These are phyloP conservation scores for Penicillium dipodomyicola DNA, from an alignment of 495 filamentous ascomycete species.

Conservation along the genomic window DNA sequence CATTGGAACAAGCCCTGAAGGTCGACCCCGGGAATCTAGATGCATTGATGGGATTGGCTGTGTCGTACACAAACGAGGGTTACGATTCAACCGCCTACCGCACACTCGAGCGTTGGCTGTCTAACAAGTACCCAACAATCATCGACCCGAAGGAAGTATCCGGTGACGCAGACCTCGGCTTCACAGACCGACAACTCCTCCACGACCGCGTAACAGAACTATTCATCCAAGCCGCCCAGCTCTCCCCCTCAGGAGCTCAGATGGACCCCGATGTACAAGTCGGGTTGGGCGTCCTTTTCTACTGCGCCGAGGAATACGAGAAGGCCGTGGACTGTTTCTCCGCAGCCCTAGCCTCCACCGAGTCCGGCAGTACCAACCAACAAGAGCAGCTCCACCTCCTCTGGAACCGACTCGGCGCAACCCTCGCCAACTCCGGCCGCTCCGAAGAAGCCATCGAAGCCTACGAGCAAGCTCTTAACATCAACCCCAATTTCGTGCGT, in stretches of 20 bases:
- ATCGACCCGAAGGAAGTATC: constrained; percentile 66
- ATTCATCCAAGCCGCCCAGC: constrained; percentile 88
- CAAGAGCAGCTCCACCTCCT: constrained; percentile 80
- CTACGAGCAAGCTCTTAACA: constrained; percentile 84
- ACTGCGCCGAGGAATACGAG: constrained; percentile 94
- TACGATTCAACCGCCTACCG: constrained; percentile 97
- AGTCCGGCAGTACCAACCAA: constrained; percentile 73
- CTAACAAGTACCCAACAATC: constrained; percentile 83
- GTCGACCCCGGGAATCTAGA: constrained; percentile 80
- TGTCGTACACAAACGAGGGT: constrained; percentile 99
- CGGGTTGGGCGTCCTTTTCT: constrained; percentile 94
- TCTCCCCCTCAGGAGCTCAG: constrained; percentile 79
- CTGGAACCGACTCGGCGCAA: constrained; percentile 97
- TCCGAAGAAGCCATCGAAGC: constrained; percentile 94
- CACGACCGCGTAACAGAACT: constrained; percentile 86
- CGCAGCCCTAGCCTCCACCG: constrained; percentile 77
- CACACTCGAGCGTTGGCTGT: constrained; percentile 94
- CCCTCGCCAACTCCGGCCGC: constrained; percentile 88
- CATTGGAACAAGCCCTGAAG: constrained; percentile 86
- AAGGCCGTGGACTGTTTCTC: constrained; percentile 99
- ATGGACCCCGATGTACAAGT: constrained; percentile 99
- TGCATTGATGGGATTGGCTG: constrained; percentile 91
- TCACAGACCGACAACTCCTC: constrained; percentile 85
- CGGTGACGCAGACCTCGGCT: constrained; percentile 72
- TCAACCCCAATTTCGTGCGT: constrained; percentile 93